phyloP scores from a whole-genome alignment of 2,329 filamentous ascomycete species.

The Fusarium denticulatum region DNA sequence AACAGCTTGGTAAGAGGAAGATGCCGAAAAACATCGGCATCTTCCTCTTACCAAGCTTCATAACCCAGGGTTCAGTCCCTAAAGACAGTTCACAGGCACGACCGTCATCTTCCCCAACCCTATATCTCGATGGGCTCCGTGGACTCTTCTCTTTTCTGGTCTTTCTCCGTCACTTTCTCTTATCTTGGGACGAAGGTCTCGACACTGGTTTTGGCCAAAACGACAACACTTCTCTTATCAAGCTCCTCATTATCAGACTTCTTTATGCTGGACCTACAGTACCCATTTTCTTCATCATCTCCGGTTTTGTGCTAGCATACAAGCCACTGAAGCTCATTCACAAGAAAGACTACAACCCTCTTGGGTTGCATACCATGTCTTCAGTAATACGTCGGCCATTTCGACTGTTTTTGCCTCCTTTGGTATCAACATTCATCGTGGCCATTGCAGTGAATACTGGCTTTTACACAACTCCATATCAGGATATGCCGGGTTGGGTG shows the following conservation, averaged over 20 bases:
- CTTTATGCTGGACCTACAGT: not conserved
- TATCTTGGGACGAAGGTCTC: not conserved
- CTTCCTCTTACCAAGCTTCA: not conserved
- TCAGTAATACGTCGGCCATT: not conserved
- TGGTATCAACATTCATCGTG: not conserved
- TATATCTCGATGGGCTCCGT: not conserved
- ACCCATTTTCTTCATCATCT: not conserved
- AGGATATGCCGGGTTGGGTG: not conserved
- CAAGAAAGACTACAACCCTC: not conserved
- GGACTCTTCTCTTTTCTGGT: not conserved
- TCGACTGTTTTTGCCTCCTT: not conserved
- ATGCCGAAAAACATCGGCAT: not conserved
- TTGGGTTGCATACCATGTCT: not conserved
- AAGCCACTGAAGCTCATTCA: not conserved
- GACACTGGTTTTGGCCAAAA: not conserved
- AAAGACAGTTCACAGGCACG: fast-evolving
- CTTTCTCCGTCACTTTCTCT: not conserved
- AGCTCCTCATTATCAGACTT: not conserved
- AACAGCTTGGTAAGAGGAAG: too few species aligned
- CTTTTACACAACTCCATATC: fast-evolving
- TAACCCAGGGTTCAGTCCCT: fast-evolving
- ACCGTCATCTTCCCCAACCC: not conserved
- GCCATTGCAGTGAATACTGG: not conserved
- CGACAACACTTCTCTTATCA: not conserved
- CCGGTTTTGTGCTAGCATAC: not conserved